phyloP scores from a whole-genome alignment of 345 rosid genomes.

The Heritiera fomes region DNA sequence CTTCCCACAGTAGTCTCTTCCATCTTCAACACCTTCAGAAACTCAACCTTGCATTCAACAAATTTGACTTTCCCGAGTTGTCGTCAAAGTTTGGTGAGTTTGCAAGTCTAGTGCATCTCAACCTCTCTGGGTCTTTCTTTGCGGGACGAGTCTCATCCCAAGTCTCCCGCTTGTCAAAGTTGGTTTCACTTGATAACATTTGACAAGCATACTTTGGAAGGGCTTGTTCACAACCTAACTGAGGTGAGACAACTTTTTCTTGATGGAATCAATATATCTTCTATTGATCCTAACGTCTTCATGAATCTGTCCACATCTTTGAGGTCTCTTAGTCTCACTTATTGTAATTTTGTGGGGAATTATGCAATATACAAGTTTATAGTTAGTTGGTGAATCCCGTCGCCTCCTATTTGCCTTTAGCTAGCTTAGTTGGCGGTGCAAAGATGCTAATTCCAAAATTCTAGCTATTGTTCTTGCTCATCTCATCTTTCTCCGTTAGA shows the following conservation, averaged over 20 bases:
- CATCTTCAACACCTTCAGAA: constrained; percentile 22
- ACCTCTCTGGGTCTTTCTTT: constrained; percentile 17
- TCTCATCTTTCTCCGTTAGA: too few species aligned
- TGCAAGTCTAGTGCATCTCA: neutral
- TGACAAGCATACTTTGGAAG: neutral
- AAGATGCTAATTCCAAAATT: too few species aligned
- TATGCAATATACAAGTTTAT: too few species aligned
- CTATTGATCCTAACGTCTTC: neutral
- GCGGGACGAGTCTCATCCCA: constrained; percentile 14
- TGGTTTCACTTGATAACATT: constrained; percentile 18
- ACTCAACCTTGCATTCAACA: constrained; percentile 34
- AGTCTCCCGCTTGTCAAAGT: constrained; percentile 12
- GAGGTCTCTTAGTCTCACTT: neutral
- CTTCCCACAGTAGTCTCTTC: constrained; percentile 29
- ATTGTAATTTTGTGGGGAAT: neutral
- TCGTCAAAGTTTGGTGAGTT: neutral
- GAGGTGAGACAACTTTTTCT: constrained; percentile 12
- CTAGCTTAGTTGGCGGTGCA: too few species aligned
- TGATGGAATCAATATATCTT: neutral
- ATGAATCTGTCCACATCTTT: constrained; percentile 20
- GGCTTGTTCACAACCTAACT: constrained; percentile 9
- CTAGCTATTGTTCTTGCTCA: too few species aligned
- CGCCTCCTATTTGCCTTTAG: too few species aligned
- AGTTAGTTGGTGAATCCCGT: too few species aligned
- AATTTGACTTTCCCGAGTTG: neutral